Evolutionary conservation across 2,329 filamentous ascomycete species (phyloP), one percentile per base, ranked within the genome.

Genomic region (Ophiostoma ips): DNA sequence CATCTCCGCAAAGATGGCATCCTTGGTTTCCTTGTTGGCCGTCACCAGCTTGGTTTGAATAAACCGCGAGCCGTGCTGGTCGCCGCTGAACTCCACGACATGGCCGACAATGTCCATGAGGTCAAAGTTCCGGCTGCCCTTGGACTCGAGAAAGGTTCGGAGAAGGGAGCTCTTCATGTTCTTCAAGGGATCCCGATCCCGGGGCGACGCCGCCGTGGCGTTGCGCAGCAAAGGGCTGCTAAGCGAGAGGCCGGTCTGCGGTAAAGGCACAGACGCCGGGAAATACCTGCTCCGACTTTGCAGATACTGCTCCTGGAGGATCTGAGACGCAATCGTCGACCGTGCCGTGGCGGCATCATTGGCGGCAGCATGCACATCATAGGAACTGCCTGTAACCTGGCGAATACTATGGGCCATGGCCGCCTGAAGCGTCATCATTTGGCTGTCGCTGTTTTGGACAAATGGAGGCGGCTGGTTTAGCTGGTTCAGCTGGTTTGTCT

Each of bases 11-110:
- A 95, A 96, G 1, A 96, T 77, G 50, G 82, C 81, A 31, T 94
- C 87, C 66, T 95, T 96, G 61, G 95, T 90, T 54, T 96, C 92
- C 59, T 88, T 95, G 62, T 94, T 95, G 50, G 92, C 92, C 1
- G 80, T 84, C 64, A 92, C 85, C 3, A 98, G 75, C 65, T 94
- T 95, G 58, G 84, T 79, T 62, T 98, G 92, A 52, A 98, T 95
- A 64, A 95, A 95, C 1, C 92, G 80, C 1, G 92, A 98, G 1
- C 89, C 92, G 58, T 94, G 84, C 63, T 96, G 92, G 61, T 98
- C 92, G 15, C 92, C 90, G 58, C 87, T 89, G 64, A 96, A 96
- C 62, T 95, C 90, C 1, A 94, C 88, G 35, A 96, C 78, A 60
- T 94, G 80, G 50, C 77, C 77, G 62, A 86, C 90, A 40, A 96